Base-by-base conservation (phyloP, 2,329 filamentous ascomycete species). In the Diaporthe eres region DNA sequence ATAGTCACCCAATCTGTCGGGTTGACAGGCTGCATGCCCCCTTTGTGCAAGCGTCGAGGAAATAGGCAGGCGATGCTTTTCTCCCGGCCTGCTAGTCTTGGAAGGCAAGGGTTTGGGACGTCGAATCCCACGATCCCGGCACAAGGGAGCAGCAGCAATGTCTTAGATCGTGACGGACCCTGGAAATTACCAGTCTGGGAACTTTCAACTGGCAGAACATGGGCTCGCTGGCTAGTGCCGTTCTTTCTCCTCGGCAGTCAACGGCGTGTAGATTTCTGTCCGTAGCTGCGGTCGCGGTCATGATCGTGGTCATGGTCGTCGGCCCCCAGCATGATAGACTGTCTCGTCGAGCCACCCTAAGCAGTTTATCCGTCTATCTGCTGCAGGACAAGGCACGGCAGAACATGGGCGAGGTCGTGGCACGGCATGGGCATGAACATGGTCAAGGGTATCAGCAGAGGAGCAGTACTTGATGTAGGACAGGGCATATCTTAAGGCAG, bases 371-470 rank as follows among this genome's bases (percentile, higher is more conserved):
- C 61, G 44, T 68, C 44, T 68, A 68, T 68, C 63, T 68, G 63
- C 63, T 68, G 63, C 63, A 68, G 47, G 65, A 53, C 47, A 53
- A 68, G 65, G 63, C 63, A 67, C 28, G 44, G 63, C 63, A 68
- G 49, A 39, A 34, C 15, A 17, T 22, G 42, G 42, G 58, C 44
- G 22, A 10, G 34, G 47, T 19, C 71, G 49, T 34, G 39, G 68
- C 34, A 72, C 42, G 15, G 65, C 65, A 61, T 42, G 58, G 37
- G 22, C 37, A n/a, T 15, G 37, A 12, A 4, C 57, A 53, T 68
- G 65, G 47, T 39, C 49, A 53, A 55, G 65, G 49, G 65, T 22
- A 7, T 39, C 31, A n/a, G 31, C 19, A 37, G 28, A 37, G 9
- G 19, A 47, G 63, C 39, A 17, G 28, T 34, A 34, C 34, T 34